A percentile compares a stretch with the other conserved stretches of the same genome.
phyloP scores from a whole-genome alignment of 192 early-diverging fungal genomes.

The Bifiguratus adelaidae region DNA sequence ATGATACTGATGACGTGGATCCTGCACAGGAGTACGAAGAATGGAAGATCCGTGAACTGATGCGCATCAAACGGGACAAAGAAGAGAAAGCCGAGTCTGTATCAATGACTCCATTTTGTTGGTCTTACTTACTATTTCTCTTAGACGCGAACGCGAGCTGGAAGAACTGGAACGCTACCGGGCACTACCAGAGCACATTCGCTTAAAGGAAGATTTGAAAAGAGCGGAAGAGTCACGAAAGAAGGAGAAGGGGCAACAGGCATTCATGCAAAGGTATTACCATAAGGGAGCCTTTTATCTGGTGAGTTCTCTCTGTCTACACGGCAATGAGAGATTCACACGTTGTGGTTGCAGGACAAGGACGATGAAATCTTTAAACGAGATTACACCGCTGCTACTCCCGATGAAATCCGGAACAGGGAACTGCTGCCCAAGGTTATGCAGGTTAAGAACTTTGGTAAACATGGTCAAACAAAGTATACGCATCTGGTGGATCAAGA shows the following conservation, averaged over 20 bases:
- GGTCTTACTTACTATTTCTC: not conserved
- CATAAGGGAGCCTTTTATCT: slow-evolving; percentile 85
- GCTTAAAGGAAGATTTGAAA: slow-evolving; percentile 59
- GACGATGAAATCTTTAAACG: slow-evolving; percentile 45
- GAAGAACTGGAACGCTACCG: slow-evolving; percentile 71
- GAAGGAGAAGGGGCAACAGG: slow-evolving; percentile 46
- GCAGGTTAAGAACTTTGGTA: slow-evolving; percentile 88
- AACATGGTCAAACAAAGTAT: slow-evolving; percentile 77
- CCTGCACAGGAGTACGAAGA: slow-evolving; percentile 80
- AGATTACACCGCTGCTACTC: slow-evolving; percentile 62
- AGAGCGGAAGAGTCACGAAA: slow-evolving; percentile 41
- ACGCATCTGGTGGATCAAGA: slow-evolving; percentile 80
- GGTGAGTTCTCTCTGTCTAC: slow-evolving; percentile 14
- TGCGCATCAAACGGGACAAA: slow-evolving; percentile 80
- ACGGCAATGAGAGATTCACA: not conserved
- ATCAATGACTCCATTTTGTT: too few relatives aligned
- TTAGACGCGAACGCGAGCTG: slow-evolving; percentile 56
- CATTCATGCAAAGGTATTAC: slow-evolving; percentile 72
- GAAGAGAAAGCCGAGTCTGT: slow-evolving; percentile 57
- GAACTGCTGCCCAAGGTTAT: slow-evolving; percentile 73
- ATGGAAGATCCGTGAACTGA: slow-evolving; percentile 87
- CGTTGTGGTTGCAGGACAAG: slow-evolving; percentile 24
- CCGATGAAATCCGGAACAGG: slow-evolving; percentile 50
- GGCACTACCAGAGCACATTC: slow-evolving; percentile 78
- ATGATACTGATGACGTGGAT: slow-evolving; percentile 88